Evolutionary conservation across 176 grass and related monocot species (phyloP), one percentile per base, ranked within the genome.

Genomic region (Zea luxurians): DNA sequence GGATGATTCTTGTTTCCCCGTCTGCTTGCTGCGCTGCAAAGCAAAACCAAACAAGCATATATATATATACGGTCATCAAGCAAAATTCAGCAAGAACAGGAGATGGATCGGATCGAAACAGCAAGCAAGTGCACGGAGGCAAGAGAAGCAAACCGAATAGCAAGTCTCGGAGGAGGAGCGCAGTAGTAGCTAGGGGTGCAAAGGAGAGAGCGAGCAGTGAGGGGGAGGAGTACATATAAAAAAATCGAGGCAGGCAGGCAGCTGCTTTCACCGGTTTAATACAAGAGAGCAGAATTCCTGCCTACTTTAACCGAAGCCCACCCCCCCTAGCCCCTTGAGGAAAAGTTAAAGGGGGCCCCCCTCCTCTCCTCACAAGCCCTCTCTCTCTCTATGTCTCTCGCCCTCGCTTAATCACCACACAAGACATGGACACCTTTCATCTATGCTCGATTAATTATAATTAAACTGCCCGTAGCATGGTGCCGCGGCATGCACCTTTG

Each of bases 251-350:
- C 87, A 89, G 87, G 87, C 90, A 85, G 66, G 52, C 76, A 78
- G 85, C 77, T 80, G 74, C 83, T 90, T 88, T 79, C 82, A 85
- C 86, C 62, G 41, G 86, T 82, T 87, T 87, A 87, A 89, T 84
- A 92, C 62, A 64, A 73, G 76, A 74, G 75, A 81, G 82, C 78
- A 90, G 83, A 97, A 93, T 93, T 93, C 90, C 75, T 78, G 82
- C 70, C 77, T 89, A 76, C 91, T 93, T 97, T 93, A 93, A 91
- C 93, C 84, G 88, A 87, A 93, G 87, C 80, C 78, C 81, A 78
- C 85, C 82, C 60, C 75, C n/a, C 18, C 27, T 40, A 40, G 38
- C 38, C 38, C 38, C 2, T 83, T 90, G 68, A 85, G 75, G 79
- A 91, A 97, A 97, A 97, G 91, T 83, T 89, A 91, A 87, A 93